Conservation (phyloP, 2,329 filamentous ascomycete species). For the Penicillium vulpinum region DNA sequence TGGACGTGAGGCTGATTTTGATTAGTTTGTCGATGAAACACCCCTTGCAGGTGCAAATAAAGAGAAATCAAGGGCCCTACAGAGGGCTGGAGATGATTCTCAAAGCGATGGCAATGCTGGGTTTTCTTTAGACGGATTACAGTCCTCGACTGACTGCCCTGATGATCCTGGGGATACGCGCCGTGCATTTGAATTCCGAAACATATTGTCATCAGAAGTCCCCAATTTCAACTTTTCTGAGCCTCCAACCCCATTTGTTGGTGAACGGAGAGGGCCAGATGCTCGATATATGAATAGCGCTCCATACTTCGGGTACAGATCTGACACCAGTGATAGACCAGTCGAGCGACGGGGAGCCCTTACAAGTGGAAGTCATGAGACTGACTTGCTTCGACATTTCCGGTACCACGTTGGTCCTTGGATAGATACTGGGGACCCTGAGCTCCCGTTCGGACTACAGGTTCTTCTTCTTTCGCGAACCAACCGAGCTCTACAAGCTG, state of each 20-base stretch:
- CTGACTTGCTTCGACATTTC: slow-evolving; percentile 26
- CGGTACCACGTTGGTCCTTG: slow-evolving; percentile 27
- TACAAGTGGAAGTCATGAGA: slow-evolving; percentile 16
- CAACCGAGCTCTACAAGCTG: slow-evolving; percentile 17
- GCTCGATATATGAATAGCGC: not conserved
- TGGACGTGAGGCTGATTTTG: not conserved
- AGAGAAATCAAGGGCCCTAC: not conserved
- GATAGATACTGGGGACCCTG: slow-evolving; percentile 28
- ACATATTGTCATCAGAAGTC: not conserved
- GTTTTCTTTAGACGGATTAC: not conserved
- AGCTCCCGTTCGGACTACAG: slow-evolving; percentile 23
- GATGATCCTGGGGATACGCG: not conserved
- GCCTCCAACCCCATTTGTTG: not conserved
- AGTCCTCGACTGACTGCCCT: not conserved
- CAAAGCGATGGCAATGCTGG: slow-evolving; percentile 1
- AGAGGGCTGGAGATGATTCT: not conserved
- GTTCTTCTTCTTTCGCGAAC: slow-evolving; percentile 23
- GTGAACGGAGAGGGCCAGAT: not conserved
- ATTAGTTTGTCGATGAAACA: slow-evolving; percentile 24
- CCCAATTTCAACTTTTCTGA: not conserved
- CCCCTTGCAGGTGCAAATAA: slow-evolving; percentile 11
- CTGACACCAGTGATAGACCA: not conserved
- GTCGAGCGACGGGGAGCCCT: not conserved
- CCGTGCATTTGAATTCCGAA: not conserved
- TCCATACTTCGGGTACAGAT: not conserved